Conservation (phyloP, 495 filamentous ascomycete species). For the Lepraria neglecta region DNA sequence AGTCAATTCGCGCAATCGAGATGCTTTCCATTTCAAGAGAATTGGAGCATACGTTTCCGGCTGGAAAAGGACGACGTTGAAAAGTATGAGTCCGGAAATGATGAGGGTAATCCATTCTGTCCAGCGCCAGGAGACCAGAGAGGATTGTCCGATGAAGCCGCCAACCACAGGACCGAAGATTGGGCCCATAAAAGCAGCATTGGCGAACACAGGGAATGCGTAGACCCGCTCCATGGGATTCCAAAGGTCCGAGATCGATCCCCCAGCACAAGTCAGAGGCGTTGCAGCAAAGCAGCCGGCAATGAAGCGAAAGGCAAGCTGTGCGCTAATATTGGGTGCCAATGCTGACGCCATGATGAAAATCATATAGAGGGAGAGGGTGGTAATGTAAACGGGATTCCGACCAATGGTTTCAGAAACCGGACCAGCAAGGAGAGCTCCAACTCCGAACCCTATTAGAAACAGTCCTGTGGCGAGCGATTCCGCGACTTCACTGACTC, state of each 20-base stretch:
- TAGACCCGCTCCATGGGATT: slow-evolving; percentile 44
- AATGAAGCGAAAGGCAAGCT: slow-evolving; percentile 48
- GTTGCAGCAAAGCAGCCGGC: slow-evolving; percentile 48
- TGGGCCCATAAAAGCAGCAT: slow-evolving; percentile 41
- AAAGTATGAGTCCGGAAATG: slow-evolving; percentile 38
- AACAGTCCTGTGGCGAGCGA: slow-evolving; percentile 52
- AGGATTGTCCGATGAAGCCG: slow-evolving; percentile 41
- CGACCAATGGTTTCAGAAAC: slow-evolving; percentile 54
- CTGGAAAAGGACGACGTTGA: slow-evolving; percentile 41
- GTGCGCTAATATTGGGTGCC: slow-evolving; percentile 46
- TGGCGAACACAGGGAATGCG: slow-evolving; percentile 46
- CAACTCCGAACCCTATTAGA: slow-evolving; percentile 57
- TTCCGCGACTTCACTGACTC: slow-evolving; percentile 47
- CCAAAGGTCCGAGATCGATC: slow-evolving; percentile 48
- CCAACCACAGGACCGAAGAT: slow-evolving; percentile 44
- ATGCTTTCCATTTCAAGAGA: slow-evolving; percentile 48
- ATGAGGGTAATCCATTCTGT: slow-evolving; percentile 48
- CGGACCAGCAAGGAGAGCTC: slow-evolving; percentile 46
- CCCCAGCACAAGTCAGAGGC: slow-evolving; percentile 48
- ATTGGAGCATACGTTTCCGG: slow-evolving; percentile 49
- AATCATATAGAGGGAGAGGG: slow-evolving; percentile 45
- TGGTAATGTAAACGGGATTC: slow-evolving; percentile 52
- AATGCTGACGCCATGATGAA: slow-evolving; percentile 48
- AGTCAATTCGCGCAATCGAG: slow-evolving; percentile 41
- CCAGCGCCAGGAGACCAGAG: slow-evolving; percentile 46